Evolutionary conservation across 441 rosid species (phyloP), one percentile per base, ranked within the genome.

Genomic region (Pelargonium cotyledonis): DNA sequence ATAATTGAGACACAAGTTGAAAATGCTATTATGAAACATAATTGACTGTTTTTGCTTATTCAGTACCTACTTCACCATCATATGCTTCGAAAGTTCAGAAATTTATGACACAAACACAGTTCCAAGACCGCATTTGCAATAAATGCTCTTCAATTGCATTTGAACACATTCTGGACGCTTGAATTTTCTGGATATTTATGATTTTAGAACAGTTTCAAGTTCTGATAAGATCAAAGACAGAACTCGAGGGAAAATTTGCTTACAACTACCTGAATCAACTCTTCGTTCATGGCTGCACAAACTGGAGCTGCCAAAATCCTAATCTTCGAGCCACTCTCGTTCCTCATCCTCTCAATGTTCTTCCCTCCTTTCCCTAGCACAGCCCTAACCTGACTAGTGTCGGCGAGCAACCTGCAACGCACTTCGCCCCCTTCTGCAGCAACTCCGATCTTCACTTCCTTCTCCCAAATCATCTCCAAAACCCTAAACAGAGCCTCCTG

Each of bases 401-500:
- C 81, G 10, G 78, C 87, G 65, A 87, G 80, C 49, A 85, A 68
- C 31, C 92, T 91, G 68, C 93, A 85, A 66, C 74, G 83, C 44
- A 78, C 86, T 65, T 79, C 87, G 40, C 72, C 76, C 7, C 65
- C 75, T 0, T 41, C 58, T 38, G 51, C 0, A 49, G 38, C 67
- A 31, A 74, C 80, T 8, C 70, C 35, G 69, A 65, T 75, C 68
- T 16, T 71, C 12, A 73, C 82, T 6, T 79, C 76, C 66, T 82
- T 83, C 66, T 51, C 82, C 95, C 95, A 88, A 65, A 88, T 77
- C 67, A 84, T 79, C 78, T 82, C 89, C 31, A 82, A 80, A 72
- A 88, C 86, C 87, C 80, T 85, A 70, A 88, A 38, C 74, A 88
- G 73, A 40, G 89, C 88, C 77, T 81, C 80, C 74, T 86, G 91